phyloP scores from a whole-genome alignment of 352 stramenopile species.

The Phytophthora brassicae region DNA sequence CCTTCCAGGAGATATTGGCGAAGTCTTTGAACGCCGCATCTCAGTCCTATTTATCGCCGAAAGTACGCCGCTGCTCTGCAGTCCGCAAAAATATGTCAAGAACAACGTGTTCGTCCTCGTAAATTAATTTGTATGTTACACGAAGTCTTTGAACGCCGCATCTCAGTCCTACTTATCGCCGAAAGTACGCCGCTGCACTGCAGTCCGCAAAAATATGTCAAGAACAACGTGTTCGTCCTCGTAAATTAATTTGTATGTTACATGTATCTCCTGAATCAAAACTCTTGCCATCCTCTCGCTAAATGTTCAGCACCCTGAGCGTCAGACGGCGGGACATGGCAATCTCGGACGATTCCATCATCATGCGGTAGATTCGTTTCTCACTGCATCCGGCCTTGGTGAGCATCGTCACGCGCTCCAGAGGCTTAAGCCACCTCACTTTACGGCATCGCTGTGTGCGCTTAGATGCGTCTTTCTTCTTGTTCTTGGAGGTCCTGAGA shows the following conservation, averaged over 20 bases:
- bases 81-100: conserved; percentile 53
- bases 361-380: conserved; percentile 66
- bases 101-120: no score
- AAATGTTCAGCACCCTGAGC: conserved; percentile 41
- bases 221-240: no score
- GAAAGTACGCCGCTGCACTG: no score
- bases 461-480: conserved; percentile 18
- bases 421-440: conserved; percentile 64
- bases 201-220: conserved; percentile 53
- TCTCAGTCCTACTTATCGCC: no score
- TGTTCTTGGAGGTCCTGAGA: conserved; percentile 7
- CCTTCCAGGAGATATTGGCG: no score
- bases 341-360: conserved; percentile 70
- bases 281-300: not conserved
- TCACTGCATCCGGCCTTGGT: conserved; percentile 67
- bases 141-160: no score
- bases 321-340: conserved; percentile 62
- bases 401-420: conserved; percentile 62
- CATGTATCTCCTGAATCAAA: no score
- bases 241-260: no score
- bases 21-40: no score
- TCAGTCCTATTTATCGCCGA: no score
- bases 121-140: no score
- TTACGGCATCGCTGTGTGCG: conserved; percentile 40
- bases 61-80: no score